phyloP scores from a whole-genome alignment of 2,329 filamentous ascomycete species.

The Neonectria coccinea region DNA sequence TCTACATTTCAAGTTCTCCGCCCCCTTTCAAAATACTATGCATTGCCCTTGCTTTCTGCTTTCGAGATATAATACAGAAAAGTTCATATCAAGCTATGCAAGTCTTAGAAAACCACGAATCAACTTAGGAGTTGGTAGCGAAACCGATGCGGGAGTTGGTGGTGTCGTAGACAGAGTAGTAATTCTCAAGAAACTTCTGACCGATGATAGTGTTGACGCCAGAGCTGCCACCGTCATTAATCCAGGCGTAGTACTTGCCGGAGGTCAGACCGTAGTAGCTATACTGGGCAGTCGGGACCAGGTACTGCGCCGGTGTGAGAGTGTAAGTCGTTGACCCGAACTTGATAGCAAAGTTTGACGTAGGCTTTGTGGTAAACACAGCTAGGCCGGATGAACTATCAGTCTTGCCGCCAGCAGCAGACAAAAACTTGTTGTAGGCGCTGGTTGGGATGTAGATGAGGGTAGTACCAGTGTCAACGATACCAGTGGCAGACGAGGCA shows the following conservation, averaged over 20 bases:
- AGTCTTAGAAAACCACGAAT: neutral
- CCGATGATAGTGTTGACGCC: conserved; percentile 46
- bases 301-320: conserved; percentile 45
- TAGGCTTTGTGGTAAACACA: conserved; percentile 42
- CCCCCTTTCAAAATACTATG: neutral
- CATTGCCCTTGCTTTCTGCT: neutral
- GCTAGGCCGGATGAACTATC: conserved; percentile 43
- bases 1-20: neutral
- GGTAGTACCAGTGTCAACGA: conserved; percentile 46
- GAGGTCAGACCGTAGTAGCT: conserved; percentile 35
- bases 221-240: conserved; percentile 43
- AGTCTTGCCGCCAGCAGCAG: conserved; percentile 42
- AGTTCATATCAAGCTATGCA: neutral
- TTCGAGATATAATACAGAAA: neutral
- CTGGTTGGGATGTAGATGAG: conserved; percentile 44
- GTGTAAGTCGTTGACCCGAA: conserved; percentile 45
- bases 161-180: conserved; percentile 47
- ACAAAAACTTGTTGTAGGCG: conserved; percentile 46
- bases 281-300: conserved; percentile 45
- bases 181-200: conserved; percentile 48
- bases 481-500: conserved; percentile 32
- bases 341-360: conserved; percentile 45
- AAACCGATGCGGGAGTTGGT: conserved; percentile 39
- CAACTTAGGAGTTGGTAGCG: conserved; percentile 31
- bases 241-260: conserved; percentile 48